Evolutionary conservation across 306 rosid species (phyloP), one percentile per base, ranked within the genome.

Genomic region (Quercus mongolica): DNA sequence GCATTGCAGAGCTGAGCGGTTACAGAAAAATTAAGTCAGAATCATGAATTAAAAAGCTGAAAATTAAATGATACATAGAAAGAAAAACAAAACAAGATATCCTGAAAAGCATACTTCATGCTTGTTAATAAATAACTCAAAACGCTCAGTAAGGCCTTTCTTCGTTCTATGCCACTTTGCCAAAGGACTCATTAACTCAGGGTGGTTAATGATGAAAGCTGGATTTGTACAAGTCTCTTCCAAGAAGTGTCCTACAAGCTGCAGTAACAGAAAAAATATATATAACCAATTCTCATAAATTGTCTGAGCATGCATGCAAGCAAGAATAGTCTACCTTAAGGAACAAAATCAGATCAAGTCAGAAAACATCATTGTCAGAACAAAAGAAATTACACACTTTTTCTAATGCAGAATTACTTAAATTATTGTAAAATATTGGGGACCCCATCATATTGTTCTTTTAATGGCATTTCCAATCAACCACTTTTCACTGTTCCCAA

Each of bases 211-310:
- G 79, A 95, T 92, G 74, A 87, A 95, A 68, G 97, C 68, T 11
- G 98, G 98, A 84, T 92, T 90, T 10, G 93, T 93, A 76, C 99
- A 95, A 0, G 81, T 90, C 86, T 89, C 98, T 74, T 95, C 99
- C 86, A 95, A 81, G 80, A 90, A 91, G 91, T 95, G 96, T 35
- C 96, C 99, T 82, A 92, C 99, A 84, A 95, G 99, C 98, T 95
- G 92, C 86, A 87, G 63, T 25, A 69, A 52, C 33, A 80, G 17
- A 71, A 76, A 8, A 71, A 73, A 54, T 41, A 76, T 72, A 76
- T 56, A 21, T 26, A 61, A 17, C 15, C 49, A n/a, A 21, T 21
- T 30, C 13, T 56, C 12, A 19, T 33, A 67, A 67, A 19, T 31
- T 19, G 33, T 19, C 23, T 67, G 51, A 67, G 11, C 26, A 13